Percentiles rank a stretch among this genome's conserved stretches.
These are phyloP conservation scores for Pythium brachiatum DNA, from an alignment of 352 stramenopile genomes.

Conservation along the genomic window DNA sequence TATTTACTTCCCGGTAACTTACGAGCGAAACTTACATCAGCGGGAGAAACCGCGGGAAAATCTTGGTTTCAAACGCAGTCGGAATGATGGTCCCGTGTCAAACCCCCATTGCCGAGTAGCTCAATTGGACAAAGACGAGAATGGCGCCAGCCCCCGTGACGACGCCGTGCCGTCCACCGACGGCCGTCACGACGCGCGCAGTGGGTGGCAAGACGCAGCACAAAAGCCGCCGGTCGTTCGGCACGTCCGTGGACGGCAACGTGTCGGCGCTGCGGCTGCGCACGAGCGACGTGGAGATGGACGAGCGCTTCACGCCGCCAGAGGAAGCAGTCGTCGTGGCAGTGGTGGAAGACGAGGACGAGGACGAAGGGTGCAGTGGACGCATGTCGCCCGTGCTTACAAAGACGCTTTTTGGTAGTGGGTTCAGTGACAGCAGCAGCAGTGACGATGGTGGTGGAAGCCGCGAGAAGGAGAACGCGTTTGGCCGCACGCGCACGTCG, in stretches of 20 bases:
- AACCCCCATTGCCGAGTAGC: not conserved
- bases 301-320: not conserved
- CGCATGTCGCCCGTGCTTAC: slow-evolving; percentile 14
- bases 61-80: not conserved
- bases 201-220: slow-evolving; percentile 5
- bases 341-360: not conserved
- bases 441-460: slow-evolving; percentile 17
- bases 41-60: slow-evolving; percentile 24
- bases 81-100: slow-evolving; percentile 22
- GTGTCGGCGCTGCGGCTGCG: slow-evolving; percentile 7
- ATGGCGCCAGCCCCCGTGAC: slow-evolving; percentile 1
- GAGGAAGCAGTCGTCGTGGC: not conserved
- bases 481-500: slow-evolving; percentile 4
- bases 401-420: slow-evolving; percentile 27
- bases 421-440: slow-evolving; percentile 20
- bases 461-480: slow-evolving; percentile 6
- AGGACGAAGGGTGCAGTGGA: not conserved
- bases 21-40: not conserved
- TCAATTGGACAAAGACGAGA: not conserved
- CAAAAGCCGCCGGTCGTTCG: slow-evolving; percentile 4
- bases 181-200: not conserved
- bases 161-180: slow-evolving; percentile 8
- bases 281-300: slow-evolving; percentile 22
- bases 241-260: slow-evolving; percentile 5
- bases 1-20: not conserved